Conservation (phyloP, 768 basidiomycete genomes). For the Infundibulicybe gibba region DNA sequence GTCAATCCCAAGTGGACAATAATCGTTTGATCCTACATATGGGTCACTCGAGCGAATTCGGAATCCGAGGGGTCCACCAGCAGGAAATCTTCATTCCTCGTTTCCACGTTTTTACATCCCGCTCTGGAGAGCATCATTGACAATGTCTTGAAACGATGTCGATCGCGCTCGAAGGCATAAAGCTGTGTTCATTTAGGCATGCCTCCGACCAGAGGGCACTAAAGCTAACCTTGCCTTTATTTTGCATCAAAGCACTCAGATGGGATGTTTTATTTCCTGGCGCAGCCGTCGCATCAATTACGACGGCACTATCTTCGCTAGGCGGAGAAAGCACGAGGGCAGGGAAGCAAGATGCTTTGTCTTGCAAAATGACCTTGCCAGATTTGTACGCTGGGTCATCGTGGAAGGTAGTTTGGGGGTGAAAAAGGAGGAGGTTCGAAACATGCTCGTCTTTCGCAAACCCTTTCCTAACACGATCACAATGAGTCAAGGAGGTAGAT, state of each 20-base stretch:
- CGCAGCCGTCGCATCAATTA: conserved; percentile 94
- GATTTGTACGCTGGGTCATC: conserved; percentile 66
- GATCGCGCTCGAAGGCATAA: conserved; percentile 88
- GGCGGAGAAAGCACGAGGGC: conserved; percentile 83
- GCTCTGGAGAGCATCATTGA: conserved; percentile 84
- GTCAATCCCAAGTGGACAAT: neutral
- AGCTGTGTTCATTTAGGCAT: conserved; percentile 39
- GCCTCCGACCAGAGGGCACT: too few relatives aligned
- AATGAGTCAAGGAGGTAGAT: conserved; percentile 2
- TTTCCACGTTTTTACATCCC: conserved; percentile 73
- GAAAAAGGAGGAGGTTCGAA: conserved; percentile 75
- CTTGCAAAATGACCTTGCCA: conserved; percentile 90
- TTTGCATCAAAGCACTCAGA: conserved; percentile 82
- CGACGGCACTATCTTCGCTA: conserved; percentile 42
- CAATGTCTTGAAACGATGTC: conserved; percentile 77
- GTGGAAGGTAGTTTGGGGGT: conserved; percentile 63
- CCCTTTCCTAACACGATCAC: conserved; percentile 39
- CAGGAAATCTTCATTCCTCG: conserved; percentile 82
- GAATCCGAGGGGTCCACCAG: conserved; percentile 63
- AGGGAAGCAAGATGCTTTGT: conserved; percentile 98
- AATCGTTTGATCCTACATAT: conserved; percentile 56
- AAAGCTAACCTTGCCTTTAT: conserved; percentile 65
- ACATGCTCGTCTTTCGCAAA: conserved; percentile 81
- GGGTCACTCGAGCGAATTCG: conserved; percentile 66
- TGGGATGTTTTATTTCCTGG: conserved; percentile 99